Evolutionary conservation across 352 stramenopile species (phyloP), one percentile per base, ranked within the genome.

Genomic region (Phytophthora citrophthora): DNA sequence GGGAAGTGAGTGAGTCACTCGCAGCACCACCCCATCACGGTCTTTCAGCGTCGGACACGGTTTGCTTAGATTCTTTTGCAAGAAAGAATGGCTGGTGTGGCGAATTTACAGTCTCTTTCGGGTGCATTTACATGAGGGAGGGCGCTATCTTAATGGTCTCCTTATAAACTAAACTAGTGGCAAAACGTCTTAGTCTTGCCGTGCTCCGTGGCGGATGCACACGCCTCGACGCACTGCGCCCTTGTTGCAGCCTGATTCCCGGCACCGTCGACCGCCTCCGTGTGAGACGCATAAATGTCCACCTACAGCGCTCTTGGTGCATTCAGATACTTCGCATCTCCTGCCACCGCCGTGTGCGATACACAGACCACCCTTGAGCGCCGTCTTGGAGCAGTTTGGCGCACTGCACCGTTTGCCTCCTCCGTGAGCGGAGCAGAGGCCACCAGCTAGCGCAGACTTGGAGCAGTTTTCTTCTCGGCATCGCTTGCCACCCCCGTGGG

Each of bases 171-270:
- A 70, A n/a, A 47, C 53, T 60, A 26, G 43, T 15, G 16, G 27
- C 1, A 23, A 36, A n/a, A 7, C 41, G 9, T 18, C 34, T 55
- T 56, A 76, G 34, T 76, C 62, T 36, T 74, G 60, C 40, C 69
- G 64, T 56, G 69, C 69, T 41, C 69, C 83, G 58, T 91, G 83
- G 34, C 82, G 82, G 53, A 94, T 91, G 74, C 86, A 94, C 18
- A 89, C 72, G 4, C 86, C 86, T 24, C 87, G 79, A 20, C 80
- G 83, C 4, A 93, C 82, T 1, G 83, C 83, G 13, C 83, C 79
- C 50, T 91, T 94, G 63, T 81, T 74, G 70, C 86, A 94, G 27
- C 67, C 76, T 12, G 56, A 57, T 48, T 81, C 79, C 16, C 77
- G 67, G 49, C 85, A 94, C 23, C 82, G 79, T 12, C 79, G 74